phyloP scores from a whole-genome alignment of 768 basidiomycete genomes.

The Pisolithus tinctorius region DNA sequence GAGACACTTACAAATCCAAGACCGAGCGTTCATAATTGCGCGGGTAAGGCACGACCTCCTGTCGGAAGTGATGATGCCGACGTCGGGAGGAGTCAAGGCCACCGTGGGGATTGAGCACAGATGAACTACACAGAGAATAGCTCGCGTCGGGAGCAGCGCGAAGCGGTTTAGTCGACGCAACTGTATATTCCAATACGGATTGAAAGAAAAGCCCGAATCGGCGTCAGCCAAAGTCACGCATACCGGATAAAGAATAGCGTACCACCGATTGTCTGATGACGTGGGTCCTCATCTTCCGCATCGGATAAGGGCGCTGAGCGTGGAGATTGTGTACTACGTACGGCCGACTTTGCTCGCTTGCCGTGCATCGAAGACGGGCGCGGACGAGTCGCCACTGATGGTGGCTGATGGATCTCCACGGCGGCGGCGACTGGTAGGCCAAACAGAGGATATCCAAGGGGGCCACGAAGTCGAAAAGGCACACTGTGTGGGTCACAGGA shows the following conservation, averaged over 20 bases:
- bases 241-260: too few relatives aligned
- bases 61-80: conserved; percentile 49
- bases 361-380: too few relatives aligned
- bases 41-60: conserved; percentile 59
- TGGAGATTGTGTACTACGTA: too few relatives aligned
- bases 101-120: conserved; percentile 24
- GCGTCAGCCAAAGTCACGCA: too few relatives aligned
- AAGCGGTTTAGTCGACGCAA: not conserved
- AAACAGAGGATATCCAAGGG: not conserved
- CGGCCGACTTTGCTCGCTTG: too few relatives aligned
- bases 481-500: not conserved
- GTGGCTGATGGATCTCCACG: too few relatives aligned
- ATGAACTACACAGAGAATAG: not conserved
- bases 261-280: too few relatives aligned
- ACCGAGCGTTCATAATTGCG: conserved; percentile 56
- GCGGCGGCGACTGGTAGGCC: too few relatives aligned
- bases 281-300: too few relatives aligned
- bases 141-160: not conserved
- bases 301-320: too few relatives aligned
- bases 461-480: not conserved
- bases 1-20: conserved; percentile 48
- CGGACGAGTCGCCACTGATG: too few relatives aligned
- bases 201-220: not conserved
- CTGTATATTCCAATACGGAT: not conserved
- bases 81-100: conserved; percentile 23